Conservation (phyloP, 1,284 basidiomycete species). For the Apiotrichum sp. region DNA sequence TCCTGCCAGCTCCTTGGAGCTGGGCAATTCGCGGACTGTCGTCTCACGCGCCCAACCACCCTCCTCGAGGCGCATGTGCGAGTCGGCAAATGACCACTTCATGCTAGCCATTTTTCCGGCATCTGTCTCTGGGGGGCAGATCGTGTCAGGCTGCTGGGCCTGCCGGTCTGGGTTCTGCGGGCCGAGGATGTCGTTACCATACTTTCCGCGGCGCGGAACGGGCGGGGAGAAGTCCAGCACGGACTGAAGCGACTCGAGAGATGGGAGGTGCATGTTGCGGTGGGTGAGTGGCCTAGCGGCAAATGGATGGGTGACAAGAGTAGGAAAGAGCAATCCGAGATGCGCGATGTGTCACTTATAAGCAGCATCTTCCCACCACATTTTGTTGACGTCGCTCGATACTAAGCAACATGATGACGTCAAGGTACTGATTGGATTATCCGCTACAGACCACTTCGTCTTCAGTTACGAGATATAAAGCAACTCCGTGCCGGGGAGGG, state of each 20-base stretch:
- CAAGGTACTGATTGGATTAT: too few relatives aligned
- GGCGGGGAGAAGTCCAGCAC: conserved; percentile 4
- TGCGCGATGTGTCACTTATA: too few relatives aligned
- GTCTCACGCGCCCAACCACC: conserved; percentile 59
- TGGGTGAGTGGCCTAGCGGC: too few relatives aligned
- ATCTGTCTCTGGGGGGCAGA: conserved; percentile 64
- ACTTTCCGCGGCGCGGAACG: conserved; percentile 47
- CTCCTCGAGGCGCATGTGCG: conserved; percentile 61
- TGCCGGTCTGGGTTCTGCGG: conserved; percentile 56
- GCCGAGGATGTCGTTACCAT: conserved; percentile 56
- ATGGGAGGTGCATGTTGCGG: not conserved
- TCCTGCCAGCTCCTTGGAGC: conserved; percentile 58
- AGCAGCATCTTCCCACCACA: too few relatives aligned
- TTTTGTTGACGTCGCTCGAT: too few relatives aligned
- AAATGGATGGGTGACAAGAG: too few relatives aligned
- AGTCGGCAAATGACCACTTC: conserved; percentile 66
- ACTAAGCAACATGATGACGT: too few relatives aligned
- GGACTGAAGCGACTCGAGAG: not conserved
- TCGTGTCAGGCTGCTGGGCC: conserved; percentile 53
- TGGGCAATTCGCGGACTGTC: conserved; percentile 56
- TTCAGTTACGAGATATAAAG: too few relatives aligned
- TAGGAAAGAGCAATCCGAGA: too few relatives aligned
- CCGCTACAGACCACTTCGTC: too few relatives aligned
- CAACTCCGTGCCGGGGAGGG: too few relatives aligned
- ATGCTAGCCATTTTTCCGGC: conserved; percentile 58